Evolutionary conservation across 2,329 filamentous ascomycete species (phyloP).

Genomic region (Apiospora aurea): DNA sequence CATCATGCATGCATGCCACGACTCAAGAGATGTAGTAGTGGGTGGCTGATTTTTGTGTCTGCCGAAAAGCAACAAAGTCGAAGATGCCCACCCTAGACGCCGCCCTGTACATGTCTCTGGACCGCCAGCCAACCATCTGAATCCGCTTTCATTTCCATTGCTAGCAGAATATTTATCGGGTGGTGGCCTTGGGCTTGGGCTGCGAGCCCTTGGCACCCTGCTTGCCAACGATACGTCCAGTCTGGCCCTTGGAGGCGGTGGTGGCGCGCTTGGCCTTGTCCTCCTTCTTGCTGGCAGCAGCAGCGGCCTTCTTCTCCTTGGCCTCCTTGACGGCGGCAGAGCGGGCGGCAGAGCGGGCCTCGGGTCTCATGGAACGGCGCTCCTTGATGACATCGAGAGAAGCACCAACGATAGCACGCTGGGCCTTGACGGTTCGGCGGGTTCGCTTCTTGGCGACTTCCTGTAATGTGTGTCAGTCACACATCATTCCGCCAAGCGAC

Average conservation of each 20-base stretch:
- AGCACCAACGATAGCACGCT: constrained; percentile 98
- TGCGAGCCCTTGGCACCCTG: constrained; percentile 93
- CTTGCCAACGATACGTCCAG: constrained; percentile 88
- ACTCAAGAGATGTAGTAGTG: constrained; percentile 38
- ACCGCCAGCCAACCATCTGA: constrained; percentile 27
- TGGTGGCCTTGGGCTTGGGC: constrained; percentile 84
- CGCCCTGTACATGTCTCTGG: constrained; percentile 40
- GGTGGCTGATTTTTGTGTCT: constrained; percentile 32
- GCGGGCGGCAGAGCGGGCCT: constrained; percentile 92
- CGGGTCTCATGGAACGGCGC: constrained; percentile 91
- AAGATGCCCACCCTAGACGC: constrained; percentile 45
- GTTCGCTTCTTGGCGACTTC: constrained; percentile 99
- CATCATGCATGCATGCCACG: constrained; percentile 38
- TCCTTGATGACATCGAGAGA: constrained; percentile 99
- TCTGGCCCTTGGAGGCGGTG: constrained; percentile 76
- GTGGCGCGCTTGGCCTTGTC: constrained; percentile 97
- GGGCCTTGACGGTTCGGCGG: constrained; percentile 96
- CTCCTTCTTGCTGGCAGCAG: constrained; percentile 93
- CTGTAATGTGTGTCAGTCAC: constrained; percentile 64
- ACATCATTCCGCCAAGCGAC: neutral
- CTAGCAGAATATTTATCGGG: constrained; percentile 68
- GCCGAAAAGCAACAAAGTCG: constrained; percentile 36
- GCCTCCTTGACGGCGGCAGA: constrained; percentile 90
- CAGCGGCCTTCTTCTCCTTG: constrained; percentile 97
- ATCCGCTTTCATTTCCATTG: constrained; percentile 22